These are phyloP conservation scores for Clausena lansium DNA, from an alignment of 345 rosid species.

Conservation along the genomic window DNA sequence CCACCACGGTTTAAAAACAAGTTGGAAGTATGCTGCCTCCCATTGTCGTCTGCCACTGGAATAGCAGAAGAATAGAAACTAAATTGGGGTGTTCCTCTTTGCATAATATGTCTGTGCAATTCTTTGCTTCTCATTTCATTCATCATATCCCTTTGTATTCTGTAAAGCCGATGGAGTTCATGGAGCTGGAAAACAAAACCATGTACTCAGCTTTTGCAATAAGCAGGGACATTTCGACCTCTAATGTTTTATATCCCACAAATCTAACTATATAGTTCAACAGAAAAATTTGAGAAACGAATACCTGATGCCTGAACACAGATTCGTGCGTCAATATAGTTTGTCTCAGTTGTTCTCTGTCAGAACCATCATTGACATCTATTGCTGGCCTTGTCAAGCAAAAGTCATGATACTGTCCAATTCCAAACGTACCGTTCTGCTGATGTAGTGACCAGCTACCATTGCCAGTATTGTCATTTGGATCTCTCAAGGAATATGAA, in stretches of 20 bases:
- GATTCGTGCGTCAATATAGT: slow-evolving; percentile 72
- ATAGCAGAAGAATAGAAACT: slow-evolving; percentile 21
- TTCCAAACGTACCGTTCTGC: slow-evolving; percentile 39
- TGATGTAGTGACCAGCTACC: slow-evolving; percentile 43
- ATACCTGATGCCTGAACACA: slow-evolving; percentile 71
- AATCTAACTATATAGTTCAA: neutral
- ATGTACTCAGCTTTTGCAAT: neutral
- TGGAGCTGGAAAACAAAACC: slow-evolving; percentile 36
- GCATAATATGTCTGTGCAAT: slow-evolving; percentile 25
- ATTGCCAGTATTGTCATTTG: slow-evolving; percentile 38
- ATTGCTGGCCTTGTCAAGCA: slow-evolving; percentile 31
- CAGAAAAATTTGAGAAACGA: neutral
- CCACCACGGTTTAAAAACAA: slow-evolving; percentile 14
- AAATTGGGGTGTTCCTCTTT: slow-evolving; percentile 29
- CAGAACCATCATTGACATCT: slow-evolving; percentile 28
- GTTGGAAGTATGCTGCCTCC: slow-evolving; percentile 12
- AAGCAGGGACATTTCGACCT: neutral
- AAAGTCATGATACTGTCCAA: slow-evolving; percentile 36
- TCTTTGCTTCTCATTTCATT: slow-evolving; percentile 57
- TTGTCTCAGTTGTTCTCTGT: slow-evolving; percentile 55
- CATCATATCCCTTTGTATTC: slow-evolving; percentile 70
- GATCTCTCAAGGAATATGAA: slow-evolving; percentile 52
- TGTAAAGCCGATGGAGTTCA: slow-evolving; percentile 79
- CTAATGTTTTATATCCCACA: neutral
- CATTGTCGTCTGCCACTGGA: slow-evolving; percentile 24